phyloP scores from a whole-genome alignment of 2,329 filamentous ascomycete species.

The Apiospora kogelbergensis region DNA sequence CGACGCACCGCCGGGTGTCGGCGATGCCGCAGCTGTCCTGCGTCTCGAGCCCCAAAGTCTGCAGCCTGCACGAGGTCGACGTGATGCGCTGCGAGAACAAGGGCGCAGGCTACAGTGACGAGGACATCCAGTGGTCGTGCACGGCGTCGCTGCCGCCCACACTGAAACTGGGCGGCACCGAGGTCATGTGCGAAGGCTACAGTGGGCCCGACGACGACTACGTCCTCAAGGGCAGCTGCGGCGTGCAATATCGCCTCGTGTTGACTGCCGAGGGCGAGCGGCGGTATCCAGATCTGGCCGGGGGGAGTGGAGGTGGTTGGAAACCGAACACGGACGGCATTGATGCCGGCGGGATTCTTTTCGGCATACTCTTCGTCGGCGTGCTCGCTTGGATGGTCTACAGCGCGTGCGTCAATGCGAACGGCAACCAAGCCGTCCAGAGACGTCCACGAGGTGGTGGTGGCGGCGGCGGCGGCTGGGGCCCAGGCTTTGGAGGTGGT shows the following conservation, averaged over 20 bases:
- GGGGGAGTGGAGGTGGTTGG: conserved; percentile 28
- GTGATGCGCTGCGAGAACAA: conserved; percentile 88
- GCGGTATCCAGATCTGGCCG: conserved; percentile 60
- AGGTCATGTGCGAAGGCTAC: conserved; percentile 93
- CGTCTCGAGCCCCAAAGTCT: conserved; percentile 63
- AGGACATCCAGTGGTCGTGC: conserved; percentile 93
- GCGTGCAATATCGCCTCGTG: conserved; percentile 81
- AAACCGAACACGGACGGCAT: conserved; percentile 30
- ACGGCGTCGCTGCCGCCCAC: conserved; percentile 60
- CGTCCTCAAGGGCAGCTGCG: conserved; percentile 89
- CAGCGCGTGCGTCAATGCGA: conserved; percentile 41
- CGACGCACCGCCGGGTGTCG: conserved; percentile 72
- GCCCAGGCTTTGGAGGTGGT: conserved; percentile 35
- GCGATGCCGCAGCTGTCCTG: conserved; percentile 80
- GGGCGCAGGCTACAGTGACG: conserved; percentile 72
- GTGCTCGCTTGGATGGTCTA: conserved; percentile 64
- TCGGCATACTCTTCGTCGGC: conserved; percentile 61
- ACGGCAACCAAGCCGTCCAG: conserved; percentile 13
- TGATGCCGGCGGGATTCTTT: conserved; percentile 43
- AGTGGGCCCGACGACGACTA: conserved; percentile 73
- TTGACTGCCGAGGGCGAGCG: conserved; percentile 76
- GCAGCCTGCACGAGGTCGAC: conserved; percentile 71
- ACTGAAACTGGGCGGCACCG: conserved; percentile 75
- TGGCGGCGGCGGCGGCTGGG: conserved; percentile 41
- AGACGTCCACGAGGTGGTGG: conserved; percentile 30